phyloP scores from a whole-genome alignment of 352 stramenopile species.

The Aphanomyces astaci region DNA sequence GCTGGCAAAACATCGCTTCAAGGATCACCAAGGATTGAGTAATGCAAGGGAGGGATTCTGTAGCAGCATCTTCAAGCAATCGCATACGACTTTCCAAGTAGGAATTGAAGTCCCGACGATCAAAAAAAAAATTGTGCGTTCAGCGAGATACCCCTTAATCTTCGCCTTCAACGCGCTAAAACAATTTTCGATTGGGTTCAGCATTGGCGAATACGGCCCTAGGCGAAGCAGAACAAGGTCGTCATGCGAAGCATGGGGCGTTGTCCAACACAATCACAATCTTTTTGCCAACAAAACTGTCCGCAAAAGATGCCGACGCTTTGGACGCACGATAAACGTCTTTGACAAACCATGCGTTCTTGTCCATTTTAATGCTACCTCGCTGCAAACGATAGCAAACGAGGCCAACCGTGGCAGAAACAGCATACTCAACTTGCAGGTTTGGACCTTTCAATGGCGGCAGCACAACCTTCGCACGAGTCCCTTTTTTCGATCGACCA shows the following conservation, averaged over 20 bases:
- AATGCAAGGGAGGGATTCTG: conserved; percentile 5
- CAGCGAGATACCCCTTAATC: not conserved
- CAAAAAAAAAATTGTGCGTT: conserved; percentile 4
- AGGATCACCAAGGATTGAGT: conserved; percentile 1
- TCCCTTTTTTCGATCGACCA: conserved; percentile 5
- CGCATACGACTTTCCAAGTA: conserved; percentile 7
- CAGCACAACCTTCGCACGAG: conserved; percentile 3
- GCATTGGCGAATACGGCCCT: conserved; percentile 24
- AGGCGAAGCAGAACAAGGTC: conserved; percentile 26
- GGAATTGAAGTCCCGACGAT: conserved; percentile 1
- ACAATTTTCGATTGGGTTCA: conserved; percentile 27
- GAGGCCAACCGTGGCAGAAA: conserved; percentile 12
- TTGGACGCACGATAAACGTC: conserved; percentile 12
- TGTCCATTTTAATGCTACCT: conserved; percentile 28
- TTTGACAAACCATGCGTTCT: conserved; percentile 24
- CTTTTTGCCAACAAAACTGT: conserved; percentile 24
- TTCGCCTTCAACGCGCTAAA: conserved; percentile 18
- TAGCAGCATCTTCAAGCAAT: conserved; percentile 10
- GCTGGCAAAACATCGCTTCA: conserved; percentile 1
- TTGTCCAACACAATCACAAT: conserved; percentile 29
- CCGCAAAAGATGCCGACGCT: not conserved
- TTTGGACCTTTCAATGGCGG: conserved; percentile 23
- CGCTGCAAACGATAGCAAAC: conserved; percentile 5
- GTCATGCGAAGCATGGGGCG: not conserved
- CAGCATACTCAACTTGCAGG: conserved; percentile 25